These are phyloP conservation scores for Nasturtium officinale DNA, from an alignment of 345 rosid genomes.

Conservation along the genomic window DNA sequence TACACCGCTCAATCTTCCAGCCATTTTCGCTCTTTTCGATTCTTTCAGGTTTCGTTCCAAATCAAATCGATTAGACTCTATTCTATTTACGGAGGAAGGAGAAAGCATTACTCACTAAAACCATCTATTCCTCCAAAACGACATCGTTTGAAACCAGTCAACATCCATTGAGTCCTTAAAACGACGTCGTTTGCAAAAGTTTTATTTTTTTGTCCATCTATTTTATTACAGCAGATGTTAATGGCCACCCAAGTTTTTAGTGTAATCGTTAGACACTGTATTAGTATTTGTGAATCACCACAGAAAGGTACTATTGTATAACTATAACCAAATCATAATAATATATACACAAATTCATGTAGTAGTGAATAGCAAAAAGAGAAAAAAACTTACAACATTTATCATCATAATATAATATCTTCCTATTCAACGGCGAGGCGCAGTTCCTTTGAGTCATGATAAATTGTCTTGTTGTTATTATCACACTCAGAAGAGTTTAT, in stretches of 20 bases:
- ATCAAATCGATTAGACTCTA: background rate
- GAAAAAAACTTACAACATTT: background rate
- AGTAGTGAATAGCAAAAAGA: background rate
- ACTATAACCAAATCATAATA: background rate
- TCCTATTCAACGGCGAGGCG: constrained; percentile 19
- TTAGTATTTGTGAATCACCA: background rate
- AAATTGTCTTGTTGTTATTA: constrained; percentile 5
- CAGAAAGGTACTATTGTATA: background rate
- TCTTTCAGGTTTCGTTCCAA: constrained; percentile 30
- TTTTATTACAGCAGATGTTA: too few relatives aligned
- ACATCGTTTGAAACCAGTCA: background rate
- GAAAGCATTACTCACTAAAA: background rate
- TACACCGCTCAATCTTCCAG: constrained; percentile 72
- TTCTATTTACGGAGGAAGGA: background rate
- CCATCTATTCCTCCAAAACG: background rate
- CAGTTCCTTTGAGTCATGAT: constrained; percentile 10
- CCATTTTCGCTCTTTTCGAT: constrained; percentile 50
- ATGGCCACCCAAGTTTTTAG: too few relatives aligned
- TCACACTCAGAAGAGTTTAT: constrained; percentile 21
- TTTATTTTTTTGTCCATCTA: background rate
- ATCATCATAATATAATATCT: background rate
- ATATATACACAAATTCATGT: background rate
- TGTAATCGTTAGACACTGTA: too few relatives aligned
- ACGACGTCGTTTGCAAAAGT: constrained; percentile 5
- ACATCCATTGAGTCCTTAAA: background rate